A percentile compares a stretch with the other conserved stretches of the same genome.
Evolutionary conservation across 305 asterid genomes (phyloP).

Genomic region (Rubia balearica): DNA sequence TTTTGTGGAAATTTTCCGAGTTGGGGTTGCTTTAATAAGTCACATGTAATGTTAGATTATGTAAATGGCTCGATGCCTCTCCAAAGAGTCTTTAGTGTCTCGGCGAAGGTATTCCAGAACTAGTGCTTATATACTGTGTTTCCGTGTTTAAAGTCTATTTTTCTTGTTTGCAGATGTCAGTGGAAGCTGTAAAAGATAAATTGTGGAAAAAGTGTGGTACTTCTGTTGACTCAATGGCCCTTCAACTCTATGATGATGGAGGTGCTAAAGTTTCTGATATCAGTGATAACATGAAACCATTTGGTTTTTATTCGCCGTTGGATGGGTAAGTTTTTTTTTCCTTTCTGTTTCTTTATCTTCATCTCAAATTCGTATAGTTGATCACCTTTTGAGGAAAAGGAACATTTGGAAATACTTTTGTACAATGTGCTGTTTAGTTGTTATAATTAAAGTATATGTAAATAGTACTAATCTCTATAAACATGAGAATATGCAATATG

Average conservation of each 20-base stretch:
- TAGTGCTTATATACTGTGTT: constrained; percentile 11
- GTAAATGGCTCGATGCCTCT: not conserved
- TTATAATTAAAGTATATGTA: not conserved
- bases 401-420: not conserved
- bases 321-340: constrained; percentile 51
- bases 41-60: not conserved
- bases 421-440: not conserved
- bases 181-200: constrained; percentile 86
- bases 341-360: not conserved
- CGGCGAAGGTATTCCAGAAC: not conserved
- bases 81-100: not conserved
- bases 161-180: constrained; percentile 46
- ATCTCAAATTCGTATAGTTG: constrained; percentile 1
- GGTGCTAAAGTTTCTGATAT: constrained; percentile 58
- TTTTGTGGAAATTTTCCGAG: not conserved
- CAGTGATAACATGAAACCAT: constrained; percentile 45
- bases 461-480: not conserved
- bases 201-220: constrained; percentile 95
- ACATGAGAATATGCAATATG: not conserved
- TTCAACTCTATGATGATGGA: constrained; percentile 78
- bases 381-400: not conserved
- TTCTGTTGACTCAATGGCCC: constrained; percentile 67
- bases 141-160: constrained; percentile 10
- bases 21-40: not conserved
- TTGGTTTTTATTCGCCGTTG: constrained; percentile 85